phyloP scores from a whole-genome alignment of 2,329 filamentous ascomycete genomes.

The Penicillium sp. region DNA sequence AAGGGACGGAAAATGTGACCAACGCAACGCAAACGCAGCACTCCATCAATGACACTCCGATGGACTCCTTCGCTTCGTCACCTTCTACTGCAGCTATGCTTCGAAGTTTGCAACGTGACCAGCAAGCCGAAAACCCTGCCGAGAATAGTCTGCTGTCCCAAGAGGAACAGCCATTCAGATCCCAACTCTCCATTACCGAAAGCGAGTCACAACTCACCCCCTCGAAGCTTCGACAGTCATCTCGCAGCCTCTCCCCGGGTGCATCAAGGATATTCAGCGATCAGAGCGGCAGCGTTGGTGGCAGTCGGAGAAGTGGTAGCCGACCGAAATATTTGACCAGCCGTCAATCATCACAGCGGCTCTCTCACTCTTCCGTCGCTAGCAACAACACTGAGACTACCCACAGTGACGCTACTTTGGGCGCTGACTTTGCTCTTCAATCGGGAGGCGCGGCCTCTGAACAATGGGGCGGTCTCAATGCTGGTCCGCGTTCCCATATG shows the following conservation, averaged over 20 bases:
- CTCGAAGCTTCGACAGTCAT: constrained; percentile 27
- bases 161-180: constrained; percentile 24
- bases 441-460: constrained; percentile 72
- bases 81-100: constrained; percentile 48
- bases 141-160: constrained; percentile 25
- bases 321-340: constrained; percentile 59
- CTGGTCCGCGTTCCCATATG: constrained; percentile 49
- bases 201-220: constrained; percentile 30
- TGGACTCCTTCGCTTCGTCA: constrained; percentile 48
- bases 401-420: constrained; percentile 71
- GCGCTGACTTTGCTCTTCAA: constrained; percentile 78
- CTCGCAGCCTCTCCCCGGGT: constrained; percentile 32
- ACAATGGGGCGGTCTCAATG: constrained; percentile 24
- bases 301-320: constrained; percentile 37
- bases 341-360: constrained; percentile 59
- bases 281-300: constrained; percentile 26
- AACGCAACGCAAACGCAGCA: constrained; percentile 19
- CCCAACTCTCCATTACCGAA: constrained; percentile 22
- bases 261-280: constrained; percentile 30
- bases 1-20: constrained; percentile 14
- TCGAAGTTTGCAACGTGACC: constrained; percentile 41
- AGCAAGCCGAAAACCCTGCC: constrained; percentile 32
- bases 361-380: constrained; percentile 59
- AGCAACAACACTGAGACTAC: constrained; percentile 61
- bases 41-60: constrained; percentile 37